Evolutionary conservation across 371 early-diverging fungal species (phyloP).

Genomic region (Rhizomucor pusillus): DNA sequence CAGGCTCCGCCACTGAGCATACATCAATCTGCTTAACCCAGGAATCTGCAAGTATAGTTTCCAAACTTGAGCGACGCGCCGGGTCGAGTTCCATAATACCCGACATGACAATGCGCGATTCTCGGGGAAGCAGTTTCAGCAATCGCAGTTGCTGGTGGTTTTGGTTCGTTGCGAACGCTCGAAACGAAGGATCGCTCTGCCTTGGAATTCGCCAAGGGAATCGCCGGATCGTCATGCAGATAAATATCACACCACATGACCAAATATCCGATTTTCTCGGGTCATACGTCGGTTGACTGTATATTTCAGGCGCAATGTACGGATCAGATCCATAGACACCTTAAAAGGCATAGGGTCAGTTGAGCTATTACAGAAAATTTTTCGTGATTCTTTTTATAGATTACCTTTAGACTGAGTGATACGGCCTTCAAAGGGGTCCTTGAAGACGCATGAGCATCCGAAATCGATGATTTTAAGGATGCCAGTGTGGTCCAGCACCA

Average conservation of each 20-base stretch:
- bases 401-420: conserved; percentile 57
- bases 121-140: conserved; percentile 53
- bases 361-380: conserved; percentile 13
- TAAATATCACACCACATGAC: conserved; percentile 74
- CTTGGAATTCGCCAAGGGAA: conserved; percentile 75
- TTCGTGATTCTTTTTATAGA: not conserved
- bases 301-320: conserved; percentile 91
- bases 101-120: conserved; percentile 38
- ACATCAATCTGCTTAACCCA: conserved; percentile 63
- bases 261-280: conserved; percentile 71
- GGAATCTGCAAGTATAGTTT: conserved; percentile 40
- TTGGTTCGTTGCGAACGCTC: conserved; percentile 43
- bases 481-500: conserved; percentile 65
- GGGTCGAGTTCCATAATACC: conserved; percentile 57
- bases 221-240: conserved; percentile 71
- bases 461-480: conserved; percentile 92
- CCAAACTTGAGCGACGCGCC: conserved; percentile 37
- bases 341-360: conserved; percentile 8
- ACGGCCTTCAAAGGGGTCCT: conserved; percentile 62
- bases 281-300: conserved; percentile 56
- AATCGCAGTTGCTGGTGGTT: conserved; percentile 42
- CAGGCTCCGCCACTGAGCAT: conserved; percentile 48
- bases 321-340: conserved; percentile 86
- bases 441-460: conserved; percentile 82
- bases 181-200: conserved; percentile 49